These are phyloP conservation scores for Penicillium paneum DNA, from an alignment of 2,329 filamentous ascomycete genomes.

Conservation along the genomic window DNA sequence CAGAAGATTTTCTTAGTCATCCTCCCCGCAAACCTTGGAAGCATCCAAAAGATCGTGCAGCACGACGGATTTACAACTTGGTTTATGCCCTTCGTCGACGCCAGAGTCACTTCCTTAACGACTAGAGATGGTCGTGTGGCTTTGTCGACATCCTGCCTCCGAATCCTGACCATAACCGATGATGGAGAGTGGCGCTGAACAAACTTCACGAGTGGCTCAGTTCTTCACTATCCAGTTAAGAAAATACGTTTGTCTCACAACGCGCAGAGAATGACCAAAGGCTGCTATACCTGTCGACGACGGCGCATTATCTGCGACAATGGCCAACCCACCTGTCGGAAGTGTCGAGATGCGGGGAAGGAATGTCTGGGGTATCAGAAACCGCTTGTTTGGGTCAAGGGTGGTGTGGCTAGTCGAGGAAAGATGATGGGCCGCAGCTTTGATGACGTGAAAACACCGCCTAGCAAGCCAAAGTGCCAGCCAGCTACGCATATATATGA, in stretches of 20 bases:
- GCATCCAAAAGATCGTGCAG: background rate
- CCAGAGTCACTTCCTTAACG: background rate
- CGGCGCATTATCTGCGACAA: constrained; percentile 46
- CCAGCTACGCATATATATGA: background rate
- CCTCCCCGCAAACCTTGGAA: constrained; percentile 1
- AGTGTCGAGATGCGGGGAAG: constrained; percentile 43
- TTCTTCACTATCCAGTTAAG: constrained; percentile 12
- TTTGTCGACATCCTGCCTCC: background rate
- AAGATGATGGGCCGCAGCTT: constrained; percentile 55
- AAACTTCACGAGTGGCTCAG: constrained; percentile 13
- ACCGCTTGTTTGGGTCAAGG: constrained; percentile 43
- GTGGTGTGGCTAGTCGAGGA: constrained; percentile 44
- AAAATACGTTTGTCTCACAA: background rate
- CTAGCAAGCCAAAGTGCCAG: constrained; percentile 2
- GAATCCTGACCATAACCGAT: constrained; percentile 13
- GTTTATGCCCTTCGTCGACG: background rate
- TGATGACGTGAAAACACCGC: constrained; percentile 35
- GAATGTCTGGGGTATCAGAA: constrained; percentile 45
- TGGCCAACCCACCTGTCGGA: constrained; percentile 42
- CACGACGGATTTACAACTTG: background rate
- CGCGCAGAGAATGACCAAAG: constrained; percentile 36
- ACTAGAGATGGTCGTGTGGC: constrained; percentile 15
- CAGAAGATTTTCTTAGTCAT: constrained; percentile 1
- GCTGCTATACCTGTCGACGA: constrained; percentile 46
- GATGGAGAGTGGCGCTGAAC: constrained; percentile 24